Evolutionary conservation across 306 rosid genomes (phyloP).

Genomic region (Ochetophila trinervis): DNA sequence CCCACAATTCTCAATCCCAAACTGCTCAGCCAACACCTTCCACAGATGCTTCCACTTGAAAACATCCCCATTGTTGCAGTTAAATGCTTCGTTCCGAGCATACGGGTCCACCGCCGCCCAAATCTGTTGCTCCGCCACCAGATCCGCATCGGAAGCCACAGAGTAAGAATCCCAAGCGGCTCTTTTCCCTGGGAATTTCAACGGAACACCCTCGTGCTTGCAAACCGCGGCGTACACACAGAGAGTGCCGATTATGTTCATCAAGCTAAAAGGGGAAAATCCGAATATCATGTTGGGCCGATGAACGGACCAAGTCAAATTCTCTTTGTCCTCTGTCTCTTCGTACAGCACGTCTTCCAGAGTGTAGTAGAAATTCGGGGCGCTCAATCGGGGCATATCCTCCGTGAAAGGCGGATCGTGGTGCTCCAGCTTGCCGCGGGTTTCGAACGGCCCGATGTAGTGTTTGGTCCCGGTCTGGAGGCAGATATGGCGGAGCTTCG

Average conservation of each 20-base stretch:
- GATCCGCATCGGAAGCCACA: constrained; percentile 58
- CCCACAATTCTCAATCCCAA: constrained; percentile 60
- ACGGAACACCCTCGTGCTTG: constrained; percentile 53
- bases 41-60: constrained; percentile 67
- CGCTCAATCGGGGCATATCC: constrained; percentile 54
- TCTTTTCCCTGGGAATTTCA: constrained; percentile 56
- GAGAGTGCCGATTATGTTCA: constrained; percentile 50
- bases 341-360: constrained; percentile 51
- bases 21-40: constrained; percentile 68
- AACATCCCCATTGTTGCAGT: constrained; percentile 57
- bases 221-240: constrained; percentile 68
- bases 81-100: constrained; percentile 59
- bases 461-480: constrained; percentile 70
- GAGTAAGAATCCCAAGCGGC: constrained; percentile 48
- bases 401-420: constrained; percentile 71
- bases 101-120: constrained; percentile 78
- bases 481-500: constrained; percentile 61
- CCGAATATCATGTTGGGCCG: constrained; percentile 53
- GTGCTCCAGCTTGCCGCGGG: constrained; percentile 18
- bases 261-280: constrained; percentile 65
- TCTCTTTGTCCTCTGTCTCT: constrained; percentile 46
- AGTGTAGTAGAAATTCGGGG: constrained; percentile 56
- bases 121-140: constrained; percentile 75
- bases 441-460: constrained; percentile 53
- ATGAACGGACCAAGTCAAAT: constrained; percentile 59